Evolutionary conservation across 306 rosid genomes (phyloP), one percentile per base, ranked within the genome.

Genomic region (Citrullus amarus): DNA sequence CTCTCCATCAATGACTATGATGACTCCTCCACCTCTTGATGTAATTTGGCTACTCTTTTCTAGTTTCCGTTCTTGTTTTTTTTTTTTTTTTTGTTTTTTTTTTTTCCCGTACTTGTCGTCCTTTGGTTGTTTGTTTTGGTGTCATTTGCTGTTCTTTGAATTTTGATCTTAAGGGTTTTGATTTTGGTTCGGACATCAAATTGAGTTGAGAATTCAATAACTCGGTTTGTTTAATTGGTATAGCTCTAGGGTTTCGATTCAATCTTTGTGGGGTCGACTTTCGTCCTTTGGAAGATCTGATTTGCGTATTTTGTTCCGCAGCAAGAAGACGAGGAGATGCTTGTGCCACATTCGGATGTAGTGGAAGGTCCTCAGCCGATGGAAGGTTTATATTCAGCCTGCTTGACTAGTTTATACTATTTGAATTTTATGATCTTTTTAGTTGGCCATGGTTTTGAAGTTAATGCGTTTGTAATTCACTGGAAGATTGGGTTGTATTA

Each of bases 261-360:
- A 36, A 82, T 70, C 28, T 41, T 34, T 75, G 79, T 74, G 79
- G 81, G 88, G 77, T 85, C 81, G 63, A 81, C 85, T 81, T 87
- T 80, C 80, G 44, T 36, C 39, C 74, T 83, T 75, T 84, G 83
- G 67, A 78, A 80, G 85, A 69, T 83, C 82, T 82, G 82, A 81
- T 84, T 88, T 77, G 48, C 65, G 48, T 82, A 6, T 69, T 8
- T 83, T 57, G 76, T 25, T 78, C 78, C 44, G 84, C 86, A 88
- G 87, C 91, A 86, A 82, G 89, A 84, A 55, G 91, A 86, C 68
- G 91, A 86, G 75, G 89, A 82, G 83, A 86, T 88, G 89, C 88
- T 86, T n/a, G 89, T 88, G 80, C 91, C 89, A 63, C 88, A 80
- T 65, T 79, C 89, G 51, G 91, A 88, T 86, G 59, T 81, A 76